Evolutionary conservation across 768 basidiomycete genomes (phyloP).

Genomic region (Epithele typhae): DNA sequence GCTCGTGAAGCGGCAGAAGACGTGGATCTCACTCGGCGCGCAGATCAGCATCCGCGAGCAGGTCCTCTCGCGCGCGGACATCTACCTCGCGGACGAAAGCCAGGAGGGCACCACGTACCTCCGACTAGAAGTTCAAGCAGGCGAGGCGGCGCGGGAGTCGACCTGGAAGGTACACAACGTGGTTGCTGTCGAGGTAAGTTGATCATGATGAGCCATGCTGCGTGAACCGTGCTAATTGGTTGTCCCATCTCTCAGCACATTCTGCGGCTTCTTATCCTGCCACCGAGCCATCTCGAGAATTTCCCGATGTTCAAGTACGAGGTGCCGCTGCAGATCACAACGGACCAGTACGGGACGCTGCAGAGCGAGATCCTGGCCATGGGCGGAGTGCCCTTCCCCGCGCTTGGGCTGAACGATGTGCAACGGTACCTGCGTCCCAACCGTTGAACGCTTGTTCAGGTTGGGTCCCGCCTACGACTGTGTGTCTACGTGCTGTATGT

Average conservation of each 20-base stretch:
- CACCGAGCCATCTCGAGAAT: conserved; percentile 27
- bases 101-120: conserved; percentile 33
- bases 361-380: conserved; percentile 34
- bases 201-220: not conserved
- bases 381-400: conserved; percentile 36
- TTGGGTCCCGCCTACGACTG: too few relatives aligned
- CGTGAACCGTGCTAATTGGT: not conserved
- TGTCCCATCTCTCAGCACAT: conserved; percentile 30
- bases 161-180: conserved; percentile 30
- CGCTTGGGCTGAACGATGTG: conserved; percentile 30
- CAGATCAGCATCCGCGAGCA: conserved; percentile 27
- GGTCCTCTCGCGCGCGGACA: conserved; percentile 17
- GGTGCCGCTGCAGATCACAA: conserved; percentile 32
- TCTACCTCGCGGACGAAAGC: conserved; percentile 26
- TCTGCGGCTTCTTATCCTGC: conserved; percentile 30
- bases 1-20: conserved; percentile 32
- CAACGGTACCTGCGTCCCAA: conserved; percentile 5
- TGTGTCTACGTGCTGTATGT: too few relatives aligned
- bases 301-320: conserved; percentile 36
- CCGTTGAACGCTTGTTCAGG: too few relatives aligned
- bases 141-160: conserved; percentile 31
- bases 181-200: conserved; percentile 23
- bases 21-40: conserved; percentile 23
- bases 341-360: conserved; percentile 36
- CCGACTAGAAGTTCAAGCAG: conserved; percentile 33